phyloP scores from a whole-genome alignment of 1,284 basidiomycete genomes.

The Entoloma clypeatum region DNA sequence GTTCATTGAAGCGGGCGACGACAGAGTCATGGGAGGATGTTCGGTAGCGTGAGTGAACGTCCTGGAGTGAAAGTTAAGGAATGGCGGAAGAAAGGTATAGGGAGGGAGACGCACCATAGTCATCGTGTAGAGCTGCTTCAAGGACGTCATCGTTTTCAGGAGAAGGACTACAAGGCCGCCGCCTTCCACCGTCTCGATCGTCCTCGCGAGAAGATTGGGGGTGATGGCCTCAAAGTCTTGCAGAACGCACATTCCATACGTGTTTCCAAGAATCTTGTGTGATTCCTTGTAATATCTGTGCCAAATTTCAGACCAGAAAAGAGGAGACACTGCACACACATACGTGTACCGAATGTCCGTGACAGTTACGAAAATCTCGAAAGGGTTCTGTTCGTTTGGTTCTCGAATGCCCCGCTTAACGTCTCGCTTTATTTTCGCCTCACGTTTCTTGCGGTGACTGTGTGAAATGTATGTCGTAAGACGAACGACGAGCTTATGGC shows the following conservation, averaged over 20 bases:
- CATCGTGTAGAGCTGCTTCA: conserved; percentile 94
- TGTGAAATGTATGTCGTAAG: not conserved
- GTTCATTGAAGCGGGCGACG: conserved; percentile 95
- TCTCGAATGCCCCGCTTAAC: conserved; percentile 93
- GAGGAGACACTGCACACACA: conserved; percentile 31
- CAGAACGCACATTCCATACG: conserved; percentile 95
- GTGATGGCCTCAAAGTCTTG: conserved; percentile 99
- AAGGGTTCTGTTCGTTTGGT: conserved; percentile 93
- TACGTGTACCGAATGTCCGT: conserved; percentile 98
- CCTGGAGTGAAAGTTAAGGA: conserved; percentile 44
- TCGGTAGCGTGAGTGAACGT: conserved; percentile 91
- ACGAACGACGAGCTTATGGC: not conserved
- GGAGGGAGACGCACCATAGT: conserved; percentile 70
- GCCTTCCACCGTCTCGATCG: conserved; percentile 98
- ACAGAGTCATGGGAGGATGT: conserved; percentile 90
- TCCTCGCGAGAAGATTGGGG: conserved; percentile 93
- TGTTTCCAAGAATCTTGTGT: conserved; percentile 94
- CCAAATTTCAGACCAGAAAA: conserved; percentile 4
- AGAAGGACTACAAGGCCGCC: conserved; percentile 92
- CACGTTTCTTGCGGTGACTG: conserved; percentile 95
- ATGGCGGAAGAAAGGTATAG: not conserved
- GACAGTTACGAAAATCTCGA: conserved; percentile 98
- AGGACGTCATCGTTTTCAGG: conserved; percentile 92
- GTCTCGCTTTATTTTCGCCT: conserved; percentile 92
- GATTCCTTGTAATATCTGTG: conserved; percentile 80